These are phyloP conservation scores for Candida fluviatilis DNA, from an alignment of 805 yeast species.

Conservation along the genomic window DNA sequence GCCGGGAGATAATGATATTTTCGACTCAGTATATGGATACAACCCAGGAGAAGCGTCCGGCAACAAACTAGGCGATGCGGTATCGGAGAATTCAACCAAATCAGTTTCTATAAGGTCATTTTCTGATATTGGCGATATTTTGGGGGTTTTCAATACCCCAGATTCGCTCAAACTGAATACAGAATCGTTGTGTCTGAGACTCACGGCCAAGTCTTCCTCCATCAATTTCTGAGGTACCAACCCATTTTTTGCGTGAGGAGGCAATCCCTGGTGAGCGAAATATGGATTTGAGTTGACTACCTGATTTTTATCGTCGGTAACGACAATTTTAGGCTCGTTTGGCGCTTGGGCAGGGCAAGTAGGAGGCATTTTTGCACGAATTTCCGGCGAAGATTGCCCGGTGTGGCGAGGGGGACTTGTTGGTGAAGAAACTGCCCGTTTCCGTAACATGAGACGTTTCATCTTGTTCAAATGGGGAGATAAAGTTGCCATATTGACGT, in stretches of 20 bases:
- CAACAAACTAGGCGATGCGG: not conserved
- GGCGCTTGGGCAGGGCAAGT: too few relatives aligned
- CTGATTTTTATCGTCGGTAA: conserved; percentile 11
- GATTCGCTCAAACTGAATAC: conserved; percentile 22
- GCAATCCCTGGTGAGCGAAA: conserved; percentile 56
- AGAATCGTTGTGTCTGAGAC: conserved; percentile 38
- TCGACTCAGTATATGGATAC: not conserved
- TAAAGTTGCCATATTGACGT: not conserved
- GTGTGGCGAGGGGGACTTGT: not conserved
- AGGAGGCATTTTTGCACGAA: too few relatives aligned
- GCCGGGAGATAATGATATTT: not conserved
- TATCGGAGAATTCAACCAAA: not conserved
- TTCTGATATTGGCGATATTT: conserved; percentile 7
- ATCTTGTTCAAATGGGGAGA: conserved; percentile 1
- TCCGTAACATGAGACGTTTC: conserved; percentile 4
- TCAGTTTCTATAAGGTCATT: not conserved
- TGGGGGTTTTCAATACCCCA: conserved; percentile 20
- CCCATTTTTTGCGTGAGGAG: conserved; percentile 40
- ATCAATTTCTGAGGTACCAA: conserved; percentile 5
- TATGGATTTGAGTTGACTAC: conserved; percentile 42
- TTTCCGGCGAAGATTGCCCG: too few relatives aligned
- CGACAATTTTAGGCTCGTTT: conserved; percentile 11
- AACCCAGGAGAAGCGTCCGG: not conserved
- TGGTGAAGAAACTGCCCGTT: conserved; percentile 4
- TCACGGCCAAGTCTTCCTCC: conserved; percentile 22